Conservation (phyloP, 2,329 filamentous ascomycete genomes). For the Aspergillus pseudoglaucus region DNA sequence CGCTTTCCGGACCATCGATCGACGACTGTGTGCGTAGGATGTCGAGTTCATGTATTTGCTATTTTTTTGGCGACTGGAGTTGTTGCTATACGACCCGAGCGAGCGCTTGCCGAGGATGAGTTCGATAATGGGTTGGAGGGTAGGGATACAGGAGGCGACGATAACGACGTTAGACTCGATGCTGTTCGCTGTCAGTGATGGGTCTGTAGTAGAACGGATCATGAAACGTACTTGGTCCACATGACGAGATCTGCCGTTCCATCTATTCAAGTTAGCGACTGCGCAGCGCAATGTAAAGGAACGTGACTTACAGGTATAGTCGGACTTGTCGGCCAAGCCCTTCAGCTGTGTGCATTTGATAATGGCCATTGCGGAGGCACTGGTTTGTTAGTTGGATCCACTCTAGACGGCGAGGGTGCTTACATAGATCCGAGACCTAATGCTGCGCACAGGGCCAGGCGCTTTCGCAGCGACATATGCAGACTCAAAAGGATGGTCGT, state of each 20-base stretch:
- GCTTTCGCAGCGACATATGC: constrained; percentile 25
- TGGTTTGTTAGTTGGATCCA: constrained; percentile 7
- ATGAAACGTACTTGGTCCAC: constrained; percentile 36
- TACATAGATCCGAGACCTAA: constrained; percentile 27
- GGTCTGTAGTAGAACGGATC: background rate
- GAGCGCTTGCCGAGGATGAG: constrained; percentile 12
- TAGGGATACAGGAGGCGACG: constrained; percentile 30
- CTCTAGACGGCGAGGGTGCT: constrained; percentile 1
- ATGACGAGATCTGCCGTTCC: constrained; percentile 39
- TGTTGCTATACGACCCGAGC: constrained; percentile 9
- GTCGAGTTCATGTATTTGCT: constrained; percentile 3
- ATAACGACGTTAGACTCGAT: constrained; percentile 28
- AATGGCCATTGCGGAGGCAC: constrained; percentile 26
- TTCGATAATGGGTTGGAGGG: constrained; percentile 26
- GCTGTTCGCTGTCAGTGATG: constrained; percentile 6
- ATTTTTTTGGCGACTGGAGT: constrained; percentile 7
- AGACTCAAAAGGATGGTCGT: constrained; percentile 25
- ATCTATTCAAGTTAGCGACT: constrained; percentile 7
- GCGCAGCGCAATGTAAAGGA: no score
- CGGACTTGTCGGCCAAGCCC: constrained; percentile 16
- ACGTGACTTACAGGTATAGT: constrained; percentile 25
- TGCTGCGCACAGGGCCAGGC: constrained; percentile 21
- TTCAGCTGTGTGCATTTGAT: constrained; percentile 27
- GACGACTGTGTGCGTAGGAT: constrained; percentile 6
- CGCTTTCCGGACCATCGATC: constrained; percentile 6